These are phyloP conservation scores for Pythium graminicola DNA, from an alignment of 352 stramenopile species.

Conservation along the genomic window DNA sequence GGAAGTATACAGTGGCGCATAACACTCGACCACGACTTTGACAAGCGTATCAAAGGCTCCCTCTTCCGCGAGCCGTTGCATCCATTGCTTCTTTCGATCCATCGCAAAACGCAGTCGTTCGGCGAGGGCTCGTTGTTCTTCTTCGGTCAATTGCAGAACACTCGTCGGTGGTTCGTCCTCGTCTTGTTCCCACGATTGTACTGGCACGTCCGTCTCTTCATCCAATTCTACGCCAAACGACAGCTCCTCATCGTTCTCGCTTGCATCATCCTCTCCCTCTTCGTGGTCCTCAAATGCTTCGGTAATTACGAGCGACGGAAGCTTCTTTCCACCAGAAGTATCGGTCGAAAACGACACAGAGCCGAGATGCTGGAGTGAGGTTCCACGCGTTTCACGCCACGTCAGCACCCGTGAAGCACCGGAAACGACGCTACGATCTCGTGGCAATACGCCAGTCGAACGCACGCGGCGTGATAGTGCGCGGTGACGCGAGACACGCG, in stretches of 20 bases:
- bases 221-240: constrained; percentile 16
- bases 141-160: background rate
- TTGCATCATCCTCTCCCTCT: constrained; percentile 26
- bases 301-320: constrained; percentile 45
- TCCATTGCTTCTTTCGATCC: constrained; percentile 62
- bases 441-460: background rate
- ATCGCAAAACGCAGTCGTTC: constrained; percentile 44
- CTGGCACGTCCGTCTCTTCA: constrained; percentile 10
- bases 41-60: constrained; percentile 24
- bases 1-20: constrained; percentile 44
- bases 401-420: background rate
- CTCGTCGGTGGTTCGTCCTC: background rate
- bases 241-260: background rate
- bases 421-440: background rate
- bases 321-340: background rate
- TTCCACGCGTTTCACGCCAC: background rate
- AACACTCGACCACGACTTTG: constrained; percentile 52
- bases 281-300: constrained; percentile 51
- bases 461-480: background rate
- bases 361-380: background rate
- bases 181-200: background rate
- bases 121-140: constrained; percentile 28
- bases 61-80: constrained; percentile 38
- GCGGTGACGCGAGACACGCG: constrained; percentile 1
- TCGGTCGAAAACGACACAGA: background rate